Conservation (phyloP, 352 stramenopile genomes). For the Globisporangium heterothallicum region DNA sequence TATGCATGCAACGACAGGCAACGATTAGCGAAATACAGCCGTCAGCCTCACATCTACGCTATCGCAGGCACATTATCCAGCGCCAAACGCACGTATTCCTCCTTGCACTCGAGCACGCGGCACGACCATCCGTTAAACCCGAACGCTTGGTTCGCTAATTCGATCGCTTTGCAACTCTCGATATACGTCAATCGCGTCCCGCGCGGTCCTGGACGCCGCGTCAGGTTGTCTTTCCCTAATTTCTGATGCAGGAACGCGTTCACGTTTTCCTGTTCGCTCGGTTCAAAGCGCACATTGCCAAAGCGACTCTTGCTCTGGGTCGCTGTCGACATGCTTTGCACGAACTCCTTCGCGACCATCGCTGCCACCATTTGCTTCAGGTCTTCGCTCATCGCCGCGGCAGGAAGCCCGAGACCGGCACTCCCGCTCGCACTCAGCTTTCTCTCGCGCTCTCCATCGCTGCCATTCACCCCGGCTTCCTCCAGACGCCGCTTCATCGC, state of each 20-base stretch:
- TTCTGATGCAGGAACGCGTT: constrained; percentile 80
- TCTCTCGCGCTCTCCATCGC: constrained; percentile 12
- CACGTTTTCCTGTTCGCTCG: constrained; percentile 45
- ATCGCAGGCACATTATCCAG: neutral
- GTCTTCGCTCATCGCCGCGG: constrained; percentile 17
- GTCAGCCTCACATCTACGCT: neutral
- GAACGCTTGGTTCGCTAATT: constrained; percentile 85
- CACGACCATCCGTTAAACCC: constrained; percentile 87
- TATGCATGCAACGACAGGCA: too few relatives aligned
- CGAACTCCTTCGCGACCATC: constrained; percentile 34
- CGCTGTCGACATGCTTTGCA: constrained; percentile 3
- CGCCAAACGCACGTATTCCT: constrained; percentile 66
- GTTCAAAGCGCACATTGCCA: constrained; percentile 48
- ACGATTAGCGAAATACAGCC: neutral
- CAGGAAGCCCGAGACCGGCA: neutral
- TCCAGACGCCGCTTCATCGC: constrained; percentile 47
- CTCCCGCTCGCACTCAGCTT: neutral
- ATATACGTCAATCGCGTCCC: constrained; percentile 82
- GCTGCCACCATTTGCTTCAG: constrained; percentile 35
- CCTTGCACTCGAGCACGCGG: constrained; percentile 77
- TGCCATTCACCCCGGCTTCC: constrained; percentile 13
- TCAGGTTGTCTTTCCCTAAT: constrained; percentile 69
- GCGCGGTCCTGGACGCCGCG: constrained; percentile 57
- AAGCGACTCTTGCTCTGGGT: constrained; percentile 27
- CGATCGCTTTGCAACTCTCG: constrained; percentile 86